Evolutionary conservation across 2,329 filamentous ascomycete species (phyloP).

Genomic region (Fusarium sublunatum): DNA sequence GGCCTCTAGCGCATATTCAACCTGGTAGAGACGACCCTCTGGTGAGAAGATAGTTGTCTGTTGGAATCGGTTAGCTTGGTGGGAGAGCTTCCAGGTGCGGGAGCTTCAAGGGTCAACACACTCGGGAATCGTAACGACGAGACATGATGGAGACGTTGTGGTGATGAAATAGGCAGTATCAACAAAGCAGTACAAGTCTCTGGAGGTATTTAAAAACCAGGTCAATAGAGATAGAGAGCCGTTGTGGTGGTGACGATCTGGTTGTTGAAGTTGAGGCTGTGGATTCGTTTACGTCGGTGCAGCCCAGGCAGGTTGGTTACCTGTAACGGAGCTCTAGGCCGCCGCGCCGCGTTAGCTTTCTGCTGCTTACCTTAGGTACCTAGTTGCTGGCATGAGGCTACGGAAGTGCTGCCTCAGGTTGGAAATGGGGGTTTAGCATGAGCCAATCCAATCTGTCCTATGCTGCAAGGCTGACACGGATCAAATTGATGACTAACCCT

Average conservation of each 20-base stretch:
- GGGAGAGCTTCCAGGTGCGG: conserved; percentile 32
- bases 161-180: conserved; percentile 5
- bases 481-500: conserved; percentile 4
- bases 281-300: conserved; percentile 40
- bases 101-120: conserved; percentile 61
- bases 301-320: conserved; percentile 34
- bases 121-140: conserved; percentile 96
- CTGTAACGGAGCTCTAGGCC: conserved; percentile 58
- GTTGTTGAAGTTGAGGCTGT: conserved; percentile 37
- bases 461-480: conserved; percentile 24
- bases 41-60: conserved; percentile 99
- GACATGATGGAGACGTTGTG: conserved; percentile 73
- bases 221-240: conserved; percentile 24
- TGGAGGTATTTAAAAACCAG: conserved; percentile 6
- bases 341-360: conserved; percentile 53
- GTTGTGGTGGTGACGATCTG: conserved; percentile 37
- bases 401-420: conserved; percentile 42
- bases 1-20: conserved; percentile 98
- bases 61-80: conserved; percentile 41
- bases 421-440: not conserved
- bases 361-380: conserved; percentile 19
- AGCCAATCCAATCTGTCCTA: conserved; percentile 1
- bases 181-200: not conserved
- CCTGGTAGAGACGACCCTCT: conserved; percentile 97
- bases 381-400: conserved; percentile 31